These are phyloP conservation scores for Hemileia vastatrix DNA, from an alignment of 1,284 basidiomycete genomes.

Conservation along the genomic window DNA sequence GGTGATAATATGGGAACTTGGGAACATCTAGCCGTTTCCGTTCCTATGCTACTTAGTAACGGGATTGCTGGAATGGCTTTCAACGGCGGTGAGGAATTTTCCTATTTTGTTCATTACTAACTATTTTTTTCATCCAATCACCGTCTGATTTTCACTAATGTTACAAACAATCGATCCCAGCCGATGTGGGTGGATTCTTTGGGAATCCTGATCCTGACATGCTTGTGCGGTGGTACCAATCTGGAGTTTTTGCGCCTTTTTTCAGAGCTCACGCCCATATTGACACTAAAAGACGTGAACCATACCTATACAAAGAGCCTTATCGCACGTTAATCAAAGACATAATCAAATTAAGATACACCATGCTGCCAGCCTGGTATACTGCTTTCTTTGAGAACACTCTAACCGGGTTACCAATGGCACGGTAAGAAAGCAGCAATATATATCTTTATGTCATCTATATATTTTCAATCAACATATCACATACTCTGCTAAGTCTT, in stretches of 20 bases:
- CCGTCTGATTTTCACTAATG: neutral
- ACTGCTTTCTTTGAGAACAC: constrained; percentile 84
- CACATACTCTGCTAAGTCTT: neutral
- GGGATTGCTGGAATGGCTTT: constrained; percentile 90
- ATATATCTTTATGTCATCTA: too few species aligned
- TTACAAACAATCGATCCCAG: constrained; percentile 47
- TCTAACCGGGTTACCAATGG: constrained; percentile 64
- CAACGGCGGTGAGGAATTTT: constrained; percentile 60
- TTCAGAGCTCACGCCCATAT: constrained; percentile 97
- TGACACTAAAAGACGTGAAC: constrained; percentile 94
- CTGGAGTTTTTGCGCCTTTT: constrained; percentile 90
- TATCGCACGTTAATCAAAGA: constrained; percentile 71
- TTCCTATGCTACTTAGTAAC: constrained; percentile 87
- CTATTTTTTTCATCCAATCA: constrained; percentile 1
- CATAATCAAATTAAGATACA: constrained; percentile 72
- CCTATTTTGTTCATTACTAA: constrained; percentile 15
- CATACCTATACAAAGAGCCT: constrained; percentile 82
- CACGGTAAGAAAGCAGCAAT: constrained; percentile 52
- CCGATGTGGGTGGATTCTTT: constrained; percentile 97
- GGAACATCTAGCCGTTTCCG: constrained; percentile 89
- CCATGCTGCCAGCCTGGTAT: constrained; percentile 87
- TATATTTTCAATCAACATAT: neutral
- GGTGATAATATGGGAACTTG: constrained; percentile 96
- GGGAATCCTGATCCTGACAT: constrained; percentile 90
- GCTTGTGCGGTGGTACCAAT: constrained; percentile 94